phyloP scores from a whole-genome alignment of 1,139 yeast genomes.

The Sugiyamaella grinbergsii region DNA sequence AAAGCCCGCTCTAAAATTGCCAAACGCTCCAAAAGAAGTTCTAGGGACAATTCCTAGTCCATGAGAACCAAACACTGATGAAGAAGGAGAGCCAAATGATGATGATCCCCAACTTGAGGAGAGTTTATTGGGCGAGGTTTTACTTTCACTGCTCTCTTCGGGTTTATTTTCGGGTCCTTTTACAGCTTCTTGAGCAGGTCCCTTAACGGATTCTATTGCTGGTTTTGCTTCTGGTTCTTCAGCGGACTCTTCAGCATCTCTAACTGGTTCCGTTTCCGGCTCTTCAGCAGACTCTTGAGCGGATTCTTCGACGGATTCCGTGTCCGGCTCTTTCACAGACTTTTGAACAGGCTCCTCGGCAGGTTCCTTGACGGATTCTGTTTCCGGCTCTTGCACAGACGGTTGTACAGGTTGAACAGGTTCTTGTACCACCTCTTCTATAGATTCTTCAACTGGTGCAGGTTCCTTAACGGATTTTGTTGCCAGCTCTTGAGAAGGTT shows the following conservation, averaged over 20 bases:
- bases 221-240: no score
- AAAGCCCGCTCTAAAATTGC: slow-evolving; percentile 15
- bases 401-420: no score
- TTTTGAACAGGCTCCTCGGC: neutral
- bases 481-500: neutral
- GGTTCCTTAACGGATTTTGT: neutral
- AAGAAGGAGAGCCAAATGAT: slow-evolving; percentile 1
- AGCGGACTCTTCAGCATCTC: neutral
- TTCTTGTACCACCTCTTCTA: slow-evolving; percentile 1
- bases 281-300: neutral
- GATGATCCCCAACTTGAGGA: neutral
- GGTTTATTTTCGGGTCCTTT: neutral
- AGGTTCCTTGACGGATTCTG: neutral
- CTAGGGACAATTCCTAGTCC: slow-evolving; percentile 10
- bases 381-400: no score
- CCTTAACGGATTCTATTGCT: neutral
- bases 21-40: slow-evolving; percentile 16
- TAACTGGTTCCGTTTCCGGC: no score
- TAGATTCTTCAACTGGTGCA: neutral
- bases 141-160: neutral
- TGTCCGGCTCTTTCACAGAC: neutral
- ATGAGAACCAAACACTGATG: neutral
- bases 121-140: neutral
- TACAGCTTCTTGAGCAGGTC: neutral
- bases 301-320: neutral